A percentile compares a stretch with the other conserved stretches of the same genome.
Conservation (phyloP, 2,329 filamentous ascomycete genomes). For the Penicillium sp. region DNA sequence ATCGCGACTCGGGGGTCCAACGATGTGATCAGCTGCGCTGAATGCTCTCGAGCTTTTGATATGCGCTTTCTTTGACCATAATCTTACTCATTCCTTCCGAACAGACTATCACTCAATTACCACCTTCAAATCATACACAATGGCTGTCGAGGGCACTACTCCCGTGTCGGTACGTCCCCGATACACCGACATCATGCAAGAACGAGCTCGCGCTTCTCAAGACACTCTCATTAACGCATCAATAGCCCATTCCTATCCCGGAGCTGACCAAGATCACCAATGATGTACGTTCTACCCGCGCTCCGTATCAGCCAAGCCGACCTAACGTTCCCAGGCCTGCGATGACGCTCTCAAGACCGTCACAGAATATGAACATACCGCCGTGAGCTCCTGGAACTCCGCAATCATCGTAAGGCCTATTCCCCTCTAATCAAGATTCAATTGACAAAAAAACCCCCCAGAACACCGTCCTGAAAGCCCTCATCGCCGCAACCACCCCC, state of each 20-base stretch:
- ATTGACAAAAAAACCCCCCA: constrained; percentile 13
- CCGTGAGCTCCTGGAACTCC: constrained; percentile 86
- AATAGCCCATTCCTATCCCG: constrained; percentile 70
- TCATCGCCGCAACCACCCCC: constrained; percentile 43
- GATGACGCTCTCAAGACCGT: constrained; percentile 69
- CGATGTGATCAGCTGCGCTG: constrained; percentile 12
- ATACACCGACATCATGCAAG: not conserved
- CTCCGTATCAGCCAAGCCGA: constrained; percentile 3
- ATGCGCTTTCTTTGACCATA: not conserved
- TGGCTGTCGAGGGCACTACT: constrained; percentile 32
- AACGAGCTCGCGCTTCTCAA: not conserved
- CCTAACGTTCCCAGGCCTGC: constrained; percentile 64
- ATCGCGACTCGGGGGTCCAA: constrained; percentile 12
- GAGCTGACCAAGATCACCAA: constrained; percentile 81
- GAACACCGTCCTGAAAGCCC: constrained; percentile 42
- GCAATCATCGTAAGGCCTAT: constrained; percentile 73
- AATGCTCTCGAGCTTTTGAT: not conserved
- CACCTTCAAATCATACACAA: constrained; percentile 17
- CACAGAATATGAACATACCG: constrained; percentile 81
- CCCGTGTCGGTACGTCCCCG: constrained; percentile 25
- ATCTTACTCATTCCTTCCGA: not conserved
- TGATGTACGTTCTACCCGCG: constrained; percentile 59
- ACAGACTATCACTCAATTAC: not conserved
- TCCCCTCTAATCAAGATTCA: not conserved
- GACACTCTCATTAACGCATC: not conserved